Evolutionary conservation across 768 basidiomycete species (phyloP).

Genomic region (Mycena rebaudengoi): DNA sequence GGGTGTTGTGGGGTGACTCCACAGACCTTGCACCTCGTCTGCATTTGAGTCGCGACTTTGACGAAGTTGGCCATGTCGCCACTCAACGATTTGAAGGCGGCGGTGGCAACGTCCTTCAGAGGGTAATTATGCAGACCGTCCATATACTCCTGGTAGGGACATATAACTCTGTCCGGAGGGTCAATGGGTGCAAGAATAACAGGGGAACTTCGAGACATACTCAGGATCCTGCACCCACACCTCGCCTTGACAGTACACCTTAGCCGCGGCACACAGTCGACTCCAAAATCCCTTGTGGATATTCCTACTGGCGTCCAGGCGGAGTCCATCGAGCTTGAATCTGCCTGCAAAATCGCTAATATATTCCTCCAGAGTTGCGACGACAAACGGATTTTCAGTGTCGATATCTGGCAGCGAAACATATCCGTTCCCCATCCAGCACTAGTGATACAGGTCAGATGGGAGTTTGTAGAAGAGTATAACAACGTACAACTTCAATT

Average conservation of each 20-base stretch:
- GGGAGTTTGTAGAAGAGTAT: conserved; percentile 58
- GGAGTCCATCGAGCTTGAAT: conserved; percentile 69
- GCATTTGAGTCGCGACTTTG: conserved; percentile 36
- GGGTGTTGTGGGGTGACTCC: not conserved
- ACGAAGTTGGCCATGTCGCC: conserved; percentile 44
- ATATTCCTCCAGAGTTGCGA: conserved; percentile 57
- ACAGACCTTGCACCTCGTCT: conserved; percentile 45
- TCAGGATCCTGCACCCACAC: conserved; percentile 50
- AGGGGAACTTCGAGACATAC: conserved; percentile 33
- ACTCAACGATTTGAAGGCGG: conserved; percentile 58
- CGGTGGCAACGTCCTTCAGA: conserved; percentile 53
- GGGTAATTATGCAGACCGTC: conserved; percentile 64
- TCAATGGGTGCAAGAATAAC: not conserved
- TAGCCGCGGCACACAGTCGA: conserved; percentile 56
- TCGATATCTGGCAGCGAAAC: conserved; percentile 68
- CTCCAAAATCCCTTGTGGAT: conserved; percentile 66
- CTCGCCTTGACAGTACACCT: conserved; percentile 72
- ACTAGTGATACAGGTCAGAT: conserved; percentile 61
- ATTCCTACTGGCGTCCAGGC: conserved; percentile 63
- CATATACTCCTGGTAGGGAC: conserved; percentile 52
- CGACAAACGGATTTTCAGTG: conserved; percentile 63
- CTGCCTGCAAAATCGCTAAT: conserved; percentile 56
- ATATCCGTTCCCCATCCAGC: conserved; percentile 69
- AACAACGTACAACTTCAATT: conserved; percentile 8
- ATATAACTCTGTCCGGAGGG: conserved; percentile 32